A percentile compares a stretch with the other conserved stretches of the same genome.
Evolutionary conservation across 306 rosid species (phyloP).

Genomic region (barrel medic (Medicago truncatula)): DNA sequence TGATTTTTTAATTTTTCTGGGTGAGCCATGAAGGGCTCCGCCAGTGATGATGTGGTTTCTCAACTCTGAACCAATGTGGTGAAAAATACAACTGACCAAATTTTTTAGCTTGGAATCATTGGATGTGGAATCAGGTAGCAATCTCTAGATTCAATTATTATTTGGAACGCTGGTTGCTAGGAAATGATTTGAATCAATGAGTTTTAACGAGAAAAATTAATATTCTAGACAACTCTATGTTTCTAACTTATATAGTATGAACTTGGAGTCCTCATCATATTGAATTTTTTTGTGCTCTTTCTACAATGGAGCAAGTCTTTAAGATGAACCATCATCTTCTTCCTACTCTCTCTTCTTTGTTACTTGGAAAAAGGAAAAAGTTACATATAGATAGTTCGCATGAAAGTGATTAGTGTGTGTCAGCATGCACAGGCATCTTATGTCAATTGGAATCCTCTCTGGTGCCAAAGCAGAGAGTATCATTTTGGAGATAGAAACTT

Average conservation of each 20-base stretch:
- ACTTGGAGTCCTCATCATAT: no score
- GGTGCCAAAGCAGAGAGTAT: not conserved
- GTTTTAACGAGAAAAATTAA: not conserved
- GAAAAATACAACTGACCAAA: not conserved
- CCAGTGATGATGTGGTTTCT: no score
- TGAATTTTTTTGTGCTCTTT: no score
- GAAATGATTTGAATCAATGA: no score
- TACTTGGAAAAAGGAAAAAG: not conserved
- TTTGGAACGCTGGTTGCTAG: not conserved
- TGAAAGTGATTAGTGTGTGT: not conserved
- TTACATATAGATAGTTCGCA: not conserved
- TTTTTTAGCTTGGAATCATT: not conserved
- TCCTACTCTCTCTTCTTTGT: no score
- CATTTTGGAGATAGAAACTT: not conserved
- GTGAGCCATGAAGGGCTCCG: no score
- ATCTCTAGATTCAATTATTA: not conserved
- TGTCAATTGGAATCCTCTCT: not conserved
- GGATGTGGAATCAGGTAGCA: not conserved
- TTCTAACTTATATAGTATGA: not conserved
- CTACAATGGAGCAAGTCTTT: no score
- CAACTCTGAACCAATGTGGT: no score
- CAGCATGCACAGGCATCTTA: not conserved
- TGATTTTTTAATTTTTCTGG: no score
- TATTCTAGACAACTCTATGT: not conserved
- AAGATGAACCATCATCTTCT: no score